A percentile compares a stretch with the other conserved stretches of the same genome.
phyloP scores from a whole-genome alignment of 441 rosid species.

The Populus hybrid region DNA sequence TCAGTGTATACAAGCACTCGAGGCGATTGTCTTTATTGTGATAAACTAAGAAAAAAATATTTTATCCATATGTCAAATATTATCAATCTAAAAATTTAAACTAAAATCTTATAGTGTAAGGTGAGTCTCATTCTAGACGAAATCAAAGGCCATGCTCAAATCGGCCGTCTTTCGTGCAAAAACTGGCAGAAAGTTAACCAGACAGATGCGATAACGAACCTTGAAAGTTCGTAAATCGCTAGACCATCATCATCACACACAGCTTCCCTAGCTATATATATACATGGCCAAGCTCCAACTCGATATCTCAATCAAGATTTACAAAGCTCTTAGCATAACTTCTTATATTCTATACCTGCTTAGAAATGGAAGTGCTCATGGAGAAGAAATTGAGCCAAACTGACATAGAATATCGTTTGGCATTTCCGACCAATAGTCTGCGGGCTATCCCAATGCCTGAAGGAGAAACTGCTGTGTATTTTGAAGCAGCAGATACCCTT shows the following conservation, averaged over 20 bases:
- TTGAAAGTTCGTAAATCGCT: background rate
- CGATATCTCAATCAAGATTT: background rate
- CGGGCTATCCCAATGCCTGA: background rate
- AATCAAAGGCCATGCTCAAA: background rate
- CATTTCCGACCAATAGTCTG: background rate
- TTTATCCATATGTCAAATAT: too few species aligned
- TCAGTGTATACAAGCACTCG: too few species aligned
- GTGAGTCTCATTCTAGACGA: background rate
- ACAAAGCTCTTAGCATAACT: background rate
- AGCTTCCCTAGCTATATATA: background rate
- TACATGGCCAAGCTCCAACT: background rate
- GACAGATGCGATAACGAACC: background rate
- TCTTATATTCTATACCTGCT: background rate
- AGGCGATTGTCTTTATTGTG: too few species aligned
- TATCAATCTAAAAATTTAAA: too few species aligned
- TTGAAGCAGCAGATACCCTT: background rate
- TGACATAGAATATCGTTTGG: background rate
- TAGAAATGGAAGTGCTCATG: background rate
- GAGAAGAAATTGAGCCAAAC: background rate
- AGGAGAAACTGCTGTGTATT: background rate
- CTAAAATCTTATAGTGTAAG: too few species aligned
- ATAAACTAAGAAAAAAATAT: too few species aligned
- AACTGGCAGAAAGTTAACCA: background rate
- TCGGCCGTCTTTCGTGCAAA: background rate
- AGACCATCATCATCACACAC: too few species aligned